Evolutionary conservation across 139 green algal species (phyloP), one percentile per base, ranked within the genome.

Genomic region (Chlorella sp.): DNA sequence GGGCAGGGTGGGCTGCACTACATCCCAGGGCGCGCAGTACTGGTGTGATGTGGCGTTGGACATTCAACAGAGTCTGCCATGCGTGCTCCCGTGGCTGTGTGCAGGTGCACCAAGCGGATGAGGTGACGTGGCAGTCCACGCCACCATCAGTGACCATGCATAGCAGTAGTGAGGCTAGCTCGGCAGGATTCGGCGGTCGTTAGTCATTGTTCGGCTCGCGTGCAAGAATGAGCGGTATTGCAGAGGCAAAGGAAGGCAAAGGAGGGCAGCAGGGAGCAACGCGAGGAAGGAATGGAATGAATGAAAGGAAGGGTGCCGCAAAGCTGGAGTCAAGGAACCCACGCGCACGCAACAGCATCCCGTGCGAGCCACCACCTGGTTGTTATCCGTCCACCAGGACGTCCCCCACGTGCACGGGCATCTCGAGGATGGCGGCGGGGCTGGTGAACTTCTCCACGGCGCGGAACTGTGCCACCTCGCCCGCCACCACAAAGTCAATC

Each of bases 381-480:
- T 49, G 64, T 49, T n/a, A 61, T 64, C 23, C 35, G 73, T 63
- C 71, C 22, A 51, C 23, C n/a, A 83, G 80, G 0, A 87, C 76
- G 31, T 87, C 81, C 1, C 36, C 66, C 3, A 82, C 81, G 4
- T 80, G 77, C 68, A 87, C 81, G 0, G 81, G 81, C 75, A 87
- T 76, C 60, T 87, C 77, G 32, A 36, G 55, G 4, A 87, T 70
- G 0, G 69, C 31, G 0, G 33, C 31, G 0, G 68, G n/a, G n/a
- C n/a, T n/a, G 22, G 17, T 75, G 30, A 82, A 72, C 30, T 63
- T 23, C 64, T 87, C 81, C 1, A 77, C 35, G 2, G 60, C 60
- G 0, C 81, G 68, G 60, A 87, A 87, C 0, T 72, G 76, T 6
- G 32, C 71, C n/a, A 80, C 62, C 31, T 78, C 55, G 1, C 81